Base-by-base conservation (phyloP, 768 basidiomycete genomes). In the Calocybe gangraenosa region DNA sequence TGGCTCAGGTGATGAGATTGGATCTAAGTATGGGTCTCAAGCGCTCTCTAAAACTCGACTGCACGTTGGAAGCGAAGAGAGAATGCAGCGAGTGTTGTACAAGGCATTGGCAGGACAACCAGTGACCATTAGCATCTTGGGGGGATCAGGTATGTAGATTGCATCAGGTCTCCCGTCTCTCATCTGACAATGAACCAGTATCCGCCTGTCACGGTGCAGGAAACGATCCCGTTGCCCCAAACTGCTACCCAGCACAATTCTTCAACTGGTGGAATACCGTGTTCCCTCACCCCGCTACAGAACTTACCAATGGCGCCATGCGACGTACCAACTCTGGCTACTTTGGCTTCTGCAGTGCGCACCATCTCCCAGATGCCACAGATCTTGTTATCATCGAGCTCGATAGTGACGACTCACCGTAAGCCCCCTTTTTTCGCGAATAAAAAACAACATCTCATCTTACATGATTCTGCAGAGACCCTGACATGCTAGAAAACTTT, bases 241-340 rank as follows among this genome's bases (percentile, higher is more conserved):
- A 66, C 51, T 94, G 95, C 63, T 99, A 97, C 65, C 95, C 96
- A 1, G 83, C 88, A n/a, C 81, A 81, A 42, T 90, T 98, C 70
- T 98, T 98, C 72, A 73, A 84, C 40, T 99, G 96, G 95, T 96
- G 95, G 90, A 92, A 94, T 66, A 77, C 74, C 43, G 80, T 98
- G n/a, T 99, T 99, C 68, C 96, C 95, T 0, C 92, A 99, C 64
- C 95, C 95, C 0, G 94, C 93, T 1, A 92, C 94, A 9, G 94
- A 98, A 63, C 78, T 99, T 54, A 99, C 95, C 20, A 99, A 99
- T 64, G 95, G 95, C 28, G 95, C 95, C 3, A 87, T 94, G 78
- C 78, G 92, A 13, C 82, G 84, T 40, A 93, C 94, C 17, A 86
- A 87, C 65, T 92, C 93, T 1, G 86, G 83, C 9, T 99, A 99